phyloP scores from a whole-genome alignment of 106 monocot genomes.

The Dioscorea zingiberensis region DNA sequence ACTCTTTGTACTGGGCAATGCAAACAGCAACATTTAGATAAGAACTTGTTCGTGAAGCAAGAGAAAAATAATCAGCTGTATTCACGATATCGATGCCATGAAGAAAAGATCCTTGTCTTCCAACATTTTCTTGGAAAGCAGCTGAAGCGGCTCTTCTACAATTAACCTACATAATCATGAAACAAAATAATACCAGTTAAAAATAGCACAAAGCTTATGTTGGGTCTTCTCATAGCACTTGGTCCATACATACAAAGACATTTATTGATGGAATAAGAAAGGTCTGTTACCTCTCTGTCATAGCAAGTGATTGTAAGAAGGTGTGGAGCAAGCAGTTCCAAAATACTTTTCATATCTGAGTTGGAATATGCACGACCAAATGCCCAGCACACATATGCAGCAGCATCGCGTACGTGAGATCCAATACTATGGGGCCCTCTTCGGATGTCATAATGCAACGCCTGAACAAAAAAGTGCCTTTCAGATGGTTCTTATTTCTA shows the following conservation, averaged over 20 bases:
- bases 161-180: conserved; percentile 62
- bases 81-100: conserved; percentile 96
- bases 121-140: conserved; percentile 99
- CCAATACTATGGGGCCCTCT: conserved; percentile 98
- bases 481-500: not conserved
- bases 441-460: conserved; percentile 86
- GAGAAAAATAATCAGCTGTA: conserved; percentile 89
- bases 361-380: conserved; percentile 91
- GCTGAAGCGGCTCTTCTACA: conserved; percentile 99
- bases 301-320: conserved; percentile 93
- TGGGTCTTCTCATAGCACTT: not conserved
- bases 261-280: conserved; percentile 3
- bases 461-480: conserved; percentile 30
- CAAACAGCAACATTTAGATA: conserved; percentile 76
- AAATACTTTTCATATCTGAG: conserved; percentile 71
- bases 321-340: conserved; percentile 79
- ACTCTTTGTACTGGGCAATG: conserved; percentile 77
- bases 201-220: not conserved
- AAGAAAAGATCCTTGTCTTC: conserved; percentile 83
- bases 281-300: conserved; percentile 76
- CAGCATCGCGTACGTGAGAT: conserved; percentile 96
- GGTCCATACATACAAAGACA: not conserved
- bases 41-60: conserved; percentile 81
- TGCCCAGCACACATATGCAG: conserved; percentile 99
- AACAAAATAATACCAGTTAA: not conserved